phyloP scores from a whole-genome alignment of 2,329 filamentous ascomycete genomes.

The Teratosphaeria destructans region DNA sequence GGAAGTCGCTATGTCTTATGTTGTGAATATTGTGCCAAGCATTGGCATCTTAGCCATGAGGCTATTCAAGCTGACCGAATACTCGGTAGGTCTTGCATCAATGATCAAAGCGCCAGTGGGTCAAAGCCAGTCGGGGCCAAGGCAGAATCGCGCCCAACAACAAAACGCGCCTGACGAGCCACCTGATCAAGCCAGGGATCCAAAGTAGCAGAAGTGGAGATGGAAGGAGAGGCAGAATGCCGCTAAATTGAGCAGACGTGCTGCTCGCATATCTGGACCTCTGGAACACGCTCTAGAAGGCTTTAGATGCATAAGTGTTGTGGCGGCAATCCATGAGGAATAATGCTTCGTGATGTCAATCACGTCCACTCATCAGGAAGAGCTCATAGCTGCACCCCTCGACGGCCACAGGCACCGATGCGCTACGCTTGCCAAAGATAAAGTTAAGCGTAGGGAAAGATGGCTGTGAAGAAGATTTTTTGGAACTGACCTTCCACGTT shows the following conservation, averaged over 20 bases:
- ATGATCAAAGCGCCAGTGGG: not conserved
- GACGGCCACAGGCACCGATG: not conserved
- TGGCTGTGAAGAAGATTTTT: not conserved
- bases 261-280: not conserved
- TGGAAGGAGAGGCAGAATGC: not conserved
- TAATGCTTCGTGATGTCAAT: not conserved
- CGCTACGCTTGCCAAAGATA: not conserved
- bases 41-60: not conserved
- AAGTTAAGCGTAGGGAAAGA: not conserved
- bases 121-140: not conserved
- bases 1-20: not conserved
- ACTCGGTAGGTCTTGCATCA: not conserved
- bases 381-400: not conserved
- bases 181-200: not conserved
- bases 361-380: not conserved
- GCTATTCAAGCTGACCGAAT: not conserved
- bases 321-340: not conserved
- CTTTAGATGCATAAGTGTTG: not conserved
- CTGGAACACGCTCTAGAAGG: not conserved
- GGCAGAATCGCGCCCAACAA: not conserved
- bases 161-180: not conserved
- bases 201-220: not conserved
- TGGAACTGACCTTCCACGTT: not conserved
- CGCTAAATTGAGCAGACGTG: not conserved
- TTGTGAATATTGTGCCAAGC: not conserved